Evolutionary conservation across 2,329 filamentous ascomycete species (phyloP).

Genomic region (Talaromyces amestolkiae): DNA sequence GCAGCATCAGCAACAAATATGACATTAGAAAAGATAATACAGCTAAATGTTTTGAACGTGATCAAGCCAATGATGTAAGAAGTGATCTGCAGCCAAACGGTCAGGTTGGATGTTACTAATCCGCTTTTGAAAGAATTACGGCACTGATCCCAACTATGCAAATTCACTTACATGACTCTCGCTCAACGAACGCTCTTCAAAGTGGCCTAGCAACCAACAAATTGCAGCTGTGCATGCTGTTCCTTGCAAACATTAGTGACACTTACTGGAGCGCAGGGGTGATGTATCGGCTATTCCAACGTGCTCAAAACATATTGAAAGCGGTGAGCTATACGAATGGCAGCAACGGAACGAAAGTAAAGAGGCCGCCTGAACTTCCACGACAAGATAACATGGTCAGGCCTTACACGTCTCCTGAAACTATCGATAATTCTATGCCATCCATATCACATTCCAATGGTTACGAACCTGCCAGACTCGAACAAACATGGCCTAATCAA

Average conservation of each 20-base stretch:
- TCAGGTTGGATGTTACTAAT: neutral
- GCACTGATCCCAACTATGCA: neutral
- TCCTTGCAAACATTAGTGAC: neutral
- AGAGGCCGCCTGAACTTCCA: neutral
- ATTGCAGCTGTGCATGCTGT: neutral
- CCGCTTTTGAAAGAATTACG: neutral
- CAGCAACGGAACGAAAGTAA: neutral
- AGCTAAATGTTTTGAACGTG: neutral
- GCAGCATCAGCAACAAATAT: neutral
- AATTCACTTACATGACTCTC: neutral
- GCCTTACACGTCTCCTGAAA: neutral
- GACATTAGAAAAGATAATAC: neutral
- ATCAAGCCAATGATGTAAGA: neutral
- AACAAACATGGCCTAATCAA: neutral
- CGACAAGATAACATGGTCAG: neutral
- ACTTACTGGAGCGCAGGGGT: neutral
- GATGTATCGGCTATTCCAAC: neutral
- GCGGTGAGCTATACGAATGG: neutral
- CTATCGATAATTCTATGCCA: neutral
- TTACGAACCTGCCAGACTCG: neutral
- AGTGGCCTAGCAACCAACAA: neutral
- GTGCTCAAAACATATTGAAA: neutral
- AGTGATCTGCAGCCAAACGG: neutral
- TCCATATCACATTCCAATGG: neutral
- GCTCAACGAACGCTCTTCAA: neutral